Conservation (phyloP, 1,284 basidiomycete genomes). For the Chalciporus sp. region DNA sequence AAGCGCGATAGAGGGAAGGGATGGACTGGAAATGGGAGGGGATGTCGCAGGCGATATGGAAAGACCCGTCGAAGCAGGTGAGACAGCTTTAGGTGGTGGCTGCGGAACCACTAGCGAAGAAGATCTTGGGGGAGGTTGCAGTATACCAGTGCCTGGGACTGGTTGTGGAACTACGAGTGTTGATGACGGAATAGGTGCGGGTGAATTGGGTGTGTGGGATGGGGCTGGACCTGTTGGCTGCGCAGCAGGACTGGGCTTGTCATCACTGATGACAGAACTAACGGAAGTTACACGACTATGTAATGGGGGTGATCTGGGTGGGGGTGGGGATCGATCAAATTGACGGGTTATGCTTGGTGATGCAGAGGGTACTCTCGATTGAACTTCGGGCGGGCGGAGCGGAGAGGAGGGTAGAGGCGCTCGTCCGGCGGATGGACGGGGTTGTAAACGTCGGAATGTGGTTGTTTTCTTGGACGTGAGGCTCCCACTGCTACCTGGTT, state of each 20-base stretch:
- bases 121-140: slow-evolving; percentile 1
- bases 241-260: slow-evolving; percentile 10
- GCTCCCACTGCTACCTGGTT: slow-evolving; percentile 17
- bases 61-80: slow-evolving; percentile 8
- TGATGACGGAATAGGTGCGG: neutral
- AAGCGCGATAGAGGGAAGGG: slow-evolving; percentile 17
- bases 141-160: neutral
- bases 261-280: slow-evolving; percentile 20
- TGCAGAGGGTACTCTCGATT: slow-evolving; percentile 22
- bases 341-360: slow-evolving; percentile 22
- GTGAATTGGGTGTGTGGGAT: slow-evolving; percentile 13
- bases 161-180: neutral
- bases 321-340: slow-evolving; percentile 14
- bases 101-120: slow-evolving; percentile 2
- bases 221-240: slow-evolving; percentile 3
- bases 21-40: slow-evolving; percentile 20
- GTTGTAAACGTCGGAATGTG: slow-evolving; percentile 62
- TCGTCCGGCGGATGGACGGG: slow-evolving; percentile 39
- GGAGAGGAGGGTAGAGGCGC: slow-evolving; percentile 43
- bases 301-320: slow-evolving; percentile 14
- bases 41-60: slow-evolving; percentile 33
- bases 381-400: slow-evolving; percentile 38
- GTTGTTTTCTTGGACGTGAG: slow-evolving; percentile 45
- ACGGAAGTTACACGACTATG: slow-evolving; percentile 31
- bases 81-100: slow-evolving; percentile 8